Base-by-base conservation (phyloP, 2,329 filamentous ascomycete genomes). In the Chalara sp. region DNA sequence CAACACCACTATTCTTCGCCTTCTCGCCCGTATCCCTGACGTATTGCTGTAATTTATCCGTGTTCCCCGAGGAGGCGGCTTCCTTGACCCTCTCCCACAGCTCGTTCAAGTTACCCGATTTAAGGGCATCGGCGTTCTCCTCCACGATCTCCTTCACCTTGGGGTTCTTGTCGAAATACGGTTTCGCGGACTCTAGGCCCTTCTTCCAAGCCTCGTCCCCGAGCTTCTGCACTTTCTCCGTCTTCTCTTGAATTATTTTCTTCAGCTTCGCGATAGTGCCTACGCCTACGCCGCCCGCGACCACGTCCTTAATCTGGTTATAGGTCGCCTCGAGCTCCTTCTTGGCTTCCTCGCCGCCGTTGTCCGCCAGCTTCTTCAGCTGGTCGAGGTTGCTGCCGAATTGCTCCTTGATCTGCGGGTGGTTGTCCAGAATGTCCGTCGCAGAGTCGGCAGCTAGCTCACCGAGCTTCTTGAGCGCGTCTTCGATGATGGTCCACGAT, bases 331-430 rank as follows among this genome's bases (percentile, higher is more conserved):
- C 83, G 5, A 86, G 78, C 66, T 87, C 77, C 74, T 89, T 83
- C 76, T 89, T 87, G 0, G 84, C 86, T 63, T 89, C 83, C 0
- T 86, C 86, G 0, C 87, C 87, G 60, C 86, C 85, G 53, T 81
- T 72, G 11, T 88, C 78, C 30, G 81, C 81, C 67, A 88, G 75
- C 57, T 81, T 67, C 75, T 87, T 86, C 46, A 90, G 71, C 64
- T 86, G 78, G 46, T 87, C 79, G 43, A 87, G 68, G 58, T 79
- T 82, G 8, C 79, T 81, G 11, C 86, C 86, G 6, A 89, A 68
- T 69, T 86, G 84, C 63, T 89, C 78, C 72, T 87, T 88, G 21
- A 88, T 61, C 58, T 84, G 67, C 0, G 87, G 87, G 64, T 90
- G 86, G 63, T 88, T 87, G 61, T 89, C 76, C 47, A 89, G 66